Conservation (phyloP, 805 yeast species). For the Pichia exigua region DNA sequence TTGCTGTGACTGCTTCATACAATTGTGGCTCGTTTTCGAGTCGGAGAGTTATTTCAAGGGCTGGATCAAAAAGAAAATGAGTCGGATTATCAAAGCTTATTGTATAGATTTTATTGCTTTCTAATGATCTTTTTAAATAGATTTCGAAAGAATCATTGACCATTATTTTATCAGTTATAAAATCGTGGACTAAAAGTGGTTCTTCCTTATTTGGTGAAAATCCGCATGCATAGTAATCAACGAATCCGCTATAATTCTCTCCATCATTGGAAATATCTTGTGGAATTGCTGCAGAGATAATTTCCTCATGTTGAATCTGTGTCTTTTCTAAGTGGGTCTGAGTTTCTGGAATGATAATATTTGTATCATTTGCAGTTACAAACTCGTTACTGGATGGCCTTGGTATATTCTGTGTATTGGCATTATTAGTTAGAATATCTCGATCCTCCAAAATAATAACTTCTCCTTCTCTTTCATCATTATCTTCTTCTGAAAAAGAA, state of each 20-base stretch:
- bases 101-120: neutral
- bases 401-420: neutral
- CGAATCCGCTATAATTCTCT: neutral
- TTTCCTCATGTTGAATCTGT: neutral
- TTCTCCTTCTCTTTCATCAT: neutral
- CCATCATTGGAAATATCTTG: neutral
- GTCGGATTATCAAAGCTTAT: neutral
- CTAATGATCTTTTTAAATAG: constrained; percentile 2
- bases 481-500: neutral
- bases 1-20: neutral
- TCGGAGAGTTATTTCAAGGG: neutral
- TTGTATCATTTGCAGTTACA: neutral
- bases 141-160: constrained; percentile 11
- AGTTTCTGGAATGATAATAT: neutral
- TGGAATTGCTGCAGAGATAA: neutral
- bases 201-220: constrained; percentile 1
- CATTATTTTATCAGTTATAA: constrained; percentile 1
- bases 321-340: neutral
- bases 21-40: neutral
- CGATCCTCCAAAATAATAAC: neutral
- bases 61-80: neutral
- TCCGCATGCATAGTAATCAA: constrained; percentile 3
- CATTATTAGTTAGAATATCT: neutral
- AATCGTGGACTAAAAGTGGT: constrained; percentile 1
- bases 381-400: neutral